These are phyloP conservation scores for Monosporozyma servazzii DNA, from an alignment of 805 yeast species.

Conservation along the genomic window DNA sequence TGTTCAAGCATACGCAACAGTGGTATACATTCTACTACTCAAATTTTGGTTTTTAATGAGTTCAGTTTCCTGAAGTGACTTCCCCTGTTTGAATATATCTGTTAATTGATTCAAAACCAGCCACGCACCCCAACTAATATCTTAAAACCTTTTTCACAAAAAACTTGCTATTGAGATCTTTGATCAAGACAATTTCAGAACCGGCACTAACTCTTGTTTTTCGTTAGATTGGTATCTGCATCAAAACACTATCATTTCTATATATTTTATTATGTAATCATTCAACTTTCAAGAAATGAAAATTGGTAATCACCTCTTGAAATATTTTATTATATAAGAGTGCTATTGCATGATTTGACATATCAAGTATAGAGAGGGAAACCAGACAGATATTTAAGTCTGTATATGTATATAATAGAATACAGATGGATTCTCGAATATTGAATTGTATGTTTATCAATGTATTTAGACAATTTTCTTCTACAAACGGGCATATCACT, in stretches of 20 bases:
- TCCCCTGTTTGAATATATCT: no score
- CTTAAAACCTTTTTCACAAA: no score
- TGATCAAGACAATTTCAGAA: no score
- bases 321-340: background rate
- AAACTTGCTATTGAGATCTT: no score
- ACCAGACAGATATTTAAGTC: background rate
- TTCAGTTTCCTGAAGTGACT: no score
- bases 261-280: background rate
- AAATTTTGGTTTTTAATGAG: no score
- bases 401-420: background rate
- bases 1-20: no score
- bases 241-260: background rate
- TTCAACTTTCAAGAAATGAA: background rate
- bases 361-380: background rate
- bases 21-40: no score
- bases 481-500: background rate
- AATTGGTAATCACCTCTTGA: background rate
- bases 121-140: no score
- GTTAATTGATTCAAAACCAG: no score
- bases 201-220: no score
- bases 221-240: background rate
- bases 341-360: background rate
- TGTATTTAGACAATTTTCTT: no score
- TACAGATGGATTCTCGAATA: background rate
- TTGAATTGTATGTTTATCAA: background rate